A percentile compares a stretch with the other conserved stretches of the same genome.
Evolutionary conservation across 305 asterid species (phyloP).

Genomic region (Solanum hybrid): DNA sequence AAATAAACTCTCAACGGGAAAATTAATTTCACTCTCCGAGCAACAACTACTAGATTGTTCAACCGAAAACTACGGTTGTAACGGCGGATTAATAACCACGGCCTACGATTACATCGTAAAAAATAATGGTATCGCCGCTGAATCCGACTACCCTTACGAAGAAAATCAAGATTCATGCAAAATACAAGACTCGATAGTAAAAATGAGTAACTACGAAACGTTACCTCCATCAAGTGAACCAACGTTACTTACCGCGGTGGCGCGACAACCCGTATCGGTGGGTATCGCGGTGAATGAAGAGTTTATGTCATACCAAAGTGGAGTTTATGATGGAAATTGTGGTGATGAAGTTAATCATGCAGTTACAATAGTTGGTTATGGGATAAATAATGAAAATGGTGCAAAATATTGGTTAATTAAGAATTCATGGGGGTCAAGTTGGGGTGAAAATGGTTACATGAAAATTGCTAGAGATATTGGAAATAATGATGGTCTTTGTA

Average conservation of each 20-base stretch:
- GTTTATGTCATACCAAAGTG: neutral
- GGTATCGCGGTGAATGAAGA: neutral
- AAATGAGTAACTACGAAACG: neutral
- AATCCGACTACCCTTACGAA: conserved; percentile 5
- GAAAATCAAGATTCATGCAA: neutral
- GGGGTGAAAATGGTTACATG: conserved; percentile 3
- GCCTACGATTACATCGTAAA: conserved; percentile 8
- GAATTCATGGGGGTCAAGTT: neutral
- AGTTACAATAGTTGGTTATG: neutral
- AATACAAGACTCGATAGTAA: neutral
- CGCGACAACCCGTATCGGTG: neutral
- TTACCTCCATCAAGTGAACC: neutral
- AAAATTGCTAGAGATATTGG: neutral
- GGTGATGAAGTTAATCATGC: neutral
- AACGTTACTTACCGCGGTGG: neutral
- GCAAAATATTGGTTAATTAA: neutral
- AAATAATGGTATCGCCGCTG: conserved; percentile 4
- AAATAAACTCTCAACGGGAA: neutral
- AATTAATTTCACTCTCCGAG: neutral
- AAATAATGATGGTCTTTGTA: neutral
- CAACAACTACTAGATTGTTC: neutral
- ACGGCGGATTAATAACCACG: conserved; percentile 5
- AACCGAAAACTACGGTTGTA: neutral
- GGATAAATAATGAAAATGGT: neutral
- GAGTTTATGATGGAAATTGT: neutral